Percentiles rank a stretch among this genome's conserved stretches.
Evolutionary conservation across 2,329 filamentous ascomycete species (phyloP).

Genomic region (Lasiodiplodia sp.): DNA sequence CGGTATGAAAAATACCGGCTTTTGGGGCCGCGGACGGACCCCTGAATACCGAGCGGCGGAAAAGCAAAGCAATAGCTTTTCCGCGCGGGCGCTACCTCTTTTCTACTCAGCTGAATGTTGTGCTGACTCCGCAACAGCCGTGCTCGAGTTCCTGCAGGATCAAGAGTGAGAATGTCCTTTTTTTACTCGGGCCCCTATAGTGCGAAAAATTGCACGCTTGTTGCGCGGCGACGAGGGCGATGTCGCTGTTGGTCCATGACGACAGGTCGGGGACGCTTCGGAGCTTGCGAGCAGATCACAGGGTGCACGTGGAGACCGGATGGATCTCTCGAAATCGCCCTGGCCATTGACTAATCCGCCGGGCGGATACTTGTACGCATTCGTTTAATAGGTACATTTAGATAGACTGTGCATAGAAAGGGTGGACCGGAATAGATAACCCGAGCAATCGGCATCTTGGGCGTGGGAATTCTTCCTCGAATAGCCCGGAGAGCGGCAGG

Average conservation of each 20-base stretch:
- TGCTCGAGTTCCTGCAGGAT: conserved; percentile 69
- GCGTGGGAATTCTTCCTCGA: not conserved
- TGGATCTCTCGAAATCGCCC: conserved; percentile 20
- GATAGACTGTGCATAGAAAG: conserved; percentile 2
- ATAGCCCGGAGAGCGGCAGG: not conserved
- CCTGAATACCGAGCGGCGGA: not conserved
- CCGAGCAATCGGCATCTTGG: conserved; percentile 20
- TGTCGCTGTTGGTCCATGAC: conserved; percentile 13
- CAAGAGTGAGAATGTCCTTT: conserved; percentile 41
- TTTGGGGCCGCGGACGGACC: not conserved
- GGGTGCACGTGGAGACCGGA: conserved; percentile 21
- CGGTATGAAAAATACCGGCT: conserved; percentile 1
- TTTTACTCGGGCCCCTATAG: not conserved
- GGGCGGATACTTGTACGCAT: conserved; percentile 5
- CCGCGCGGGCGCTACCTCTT: not conserved
- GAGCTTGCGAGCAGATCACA: conserved; percentile 26
- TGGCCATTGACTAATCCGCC: conserved; percentile 22
- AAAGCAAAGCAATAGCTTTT: conserved; percentile 4
- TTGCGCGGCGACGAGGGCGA: conserved; percentile 10
- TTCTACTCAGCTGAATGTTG: not conserved
- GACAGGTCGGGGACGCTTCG: conserved; percentile 22
- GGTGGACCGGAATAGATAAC: conserved; percentile 19
- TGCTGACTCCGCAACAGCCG: conserved; percentile 54
- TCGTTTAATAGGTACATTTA: conserved; percentile 12
- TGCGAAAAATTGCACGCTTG: not conserved